Evolutionary conservation across 768 basidiomycete species (phyloP), one percentile per base, ranked within the genome.

Genomic region (Hypsizygus marmoreus): DNA sequence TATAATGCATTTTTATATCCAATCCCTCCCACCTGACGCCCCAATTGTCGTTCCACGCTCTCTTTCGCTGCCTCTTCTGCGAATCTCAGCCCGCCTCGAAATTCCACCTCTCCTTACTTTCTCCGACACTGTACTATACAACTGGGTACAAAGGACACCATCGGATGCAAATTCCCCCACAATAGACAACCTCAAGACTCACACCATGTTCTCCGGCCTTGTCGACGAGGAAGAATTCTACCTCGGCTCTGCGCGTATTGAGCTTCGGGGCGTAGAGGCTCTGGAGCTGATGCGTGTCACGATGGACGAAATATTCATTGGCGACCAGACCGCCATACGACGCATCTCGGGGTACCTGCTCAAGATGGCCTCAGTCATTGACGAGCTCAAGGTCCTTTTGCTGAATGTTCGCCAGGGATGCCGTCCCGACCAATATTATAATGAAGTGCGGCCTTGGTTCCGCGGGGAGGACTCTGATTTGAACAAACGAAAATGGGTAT

Each of bases 101-200:
- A 69, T 97, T 1, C 94, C 95, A 0, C 92, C 95, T 0, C 73
- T 95, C 30, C 74, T 93, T 46, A 97, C 93, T 3, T 97, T 93
- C 61, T 86, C 93, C 8, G 93, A 95, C 62, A 86, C 86, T 22
- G 93, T 97, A 6, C 77, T 97, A 20, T 97, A 93, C 68, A 95
- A 95, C 62, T 90, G 87, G 85, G 42, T 59, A 49, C 71, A 63
- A 42, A 65, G 47, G 67, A 73, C 57, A 46, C 73, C 43, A 24
- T 62, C 52, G 49, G 57, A 24, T 53, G 55, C 48, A 62, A 67
- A 47, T 54, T 59, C 72, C 69, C 67, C 80, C 75, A 1, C 77
- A 23, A 64, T 79, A 4, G 67, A 82, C 43, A 84, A 91, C 57
- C 71, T 94, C 40, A 76, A 77, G 33, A 79, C 76, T 47, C 72